phyloP scores from a whole-genome alignment of 345 rosid genomes.

The Laguncularia racemosa region DNA sequence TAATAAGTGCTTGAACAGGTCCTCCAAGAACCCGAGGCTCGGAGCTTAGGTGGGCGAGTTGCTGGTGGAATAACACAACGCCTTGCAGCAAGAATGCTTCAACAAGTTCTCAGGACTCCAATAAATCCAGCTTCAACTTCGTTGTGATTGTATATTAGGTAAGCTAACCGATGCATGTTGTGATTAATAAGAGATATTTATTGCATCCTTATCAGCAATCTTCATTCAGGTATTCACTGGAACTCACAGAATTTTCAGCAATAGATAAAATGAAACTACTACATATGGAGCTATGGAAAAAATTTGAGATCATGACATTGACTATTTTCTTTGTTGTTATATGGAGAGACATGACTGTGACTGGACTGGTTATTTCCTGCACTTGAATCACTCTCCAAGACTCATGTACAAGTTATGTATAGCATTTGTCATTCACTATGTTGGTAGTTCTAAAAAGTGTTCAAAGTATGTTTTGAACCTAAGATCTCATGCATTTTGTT shows the following conservation, averaged over 20 bases:
- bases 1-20: constrained; percentile 36
- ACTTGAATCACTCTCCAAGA: too few relatives aligned
- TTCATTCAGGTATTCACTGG: too few relatives aligned
- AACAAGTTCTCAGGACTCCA: constrained; percentile 71
- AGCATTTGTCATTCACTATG: too few relatives aligned
- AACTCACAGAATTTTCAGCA: too few relatives aligned
- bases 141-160: constrained; percentile 16
- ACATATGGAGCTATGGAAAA: neutral
- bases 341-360: too few relatives aligned
- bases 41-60: constrained; percentile 73
- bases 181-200: neutral
- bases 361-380: too few relatives aligned
- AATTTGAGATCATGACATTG: too few relatives aligned
- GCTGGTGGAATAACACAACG: constrained; percentile 90
- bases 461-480: too few relatives aligned
- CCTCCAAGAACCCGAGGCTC: constrained; percentile 89
- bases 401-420: too few relatives aligned
- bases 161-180: constrained; percentile 1
- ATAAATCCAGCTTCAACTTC: constrained; percentile 31
- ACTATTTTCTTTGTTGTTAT: too few relatives aligned
- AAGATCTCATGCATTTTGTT: too few relatives aligned
- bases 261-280: neutral
- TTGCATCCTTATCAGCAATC: constrained; percentile 2
- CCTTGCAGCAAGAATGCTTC: constrained; percentile 82
- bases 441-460: too few relatives aligned